Conservation (phyloP, 345 rosid genomes). For the Rhizophora apiculata region DNA sequence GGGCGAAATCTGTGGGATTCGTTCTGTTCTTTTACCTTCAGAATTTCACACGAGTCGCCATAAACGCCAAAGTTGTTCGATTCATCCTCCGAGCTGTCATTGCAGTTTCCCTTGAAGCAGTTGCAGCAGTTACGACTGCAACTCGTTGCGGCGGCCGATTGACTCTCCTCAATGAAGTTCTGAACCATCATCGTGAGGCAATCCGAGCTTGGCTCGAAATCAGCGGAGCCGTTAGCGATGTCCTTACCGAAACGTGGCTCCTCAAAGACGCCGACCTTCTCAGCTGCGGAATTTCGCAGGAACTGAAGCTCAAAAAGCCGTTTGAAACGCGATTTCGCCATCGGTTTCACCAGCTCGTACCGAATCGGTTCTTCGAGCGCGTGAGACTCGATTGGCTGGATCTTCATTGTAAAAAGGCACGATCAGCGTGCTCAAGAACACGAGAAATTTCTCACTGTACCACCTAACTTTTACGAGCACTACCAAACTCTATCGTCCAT, state of each 20-base stretch:
- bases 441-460: neutral
- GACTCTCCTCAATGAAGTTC: conserved; percentile 66
- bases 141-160: conserved; percentile 27
- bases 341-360: conserved; percentile 51
- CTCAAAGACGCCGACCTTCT: conserved; percentile 32
- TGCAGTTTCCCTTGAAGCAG: conserved; percentile 59
- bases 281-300: conserved; percentile 44
- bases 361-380: conserved; percentile 34
- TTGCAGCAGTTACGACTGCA: conserved; percentile 54
- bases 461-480: conserved; percentile 1
- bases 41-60: conserved; percentile 46
- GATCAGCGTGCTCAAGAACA: conserved; percentile 17
- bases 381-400: conserved; percentile 66
- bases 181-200: conserved; percentile 76
- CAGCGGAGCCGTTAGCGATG: conserved; percentile 27
- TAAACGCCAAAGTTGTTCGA: conserved; percentile 32
- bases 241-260: conserved; percentile 41
- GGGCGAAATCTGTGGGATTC: neutral
- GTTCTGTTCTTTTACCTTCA: conserved; percentile 47
- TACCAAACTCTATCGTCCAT: conserved; percentile 11
- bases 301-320: conserved; percentile 87
- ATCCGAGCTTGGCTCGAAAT: conserved; percentile 74
- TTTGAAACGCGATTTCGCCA: conserved; percentile 68
- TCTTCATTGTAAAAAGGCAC: conserved; percentile 64
- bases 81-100: conserved; percentile 77